These are phyloP conservation scores for Salvia rosmarinus DNA, from an alignment of 257 asterid genomes.

Conservation along the genomic window DNA sequence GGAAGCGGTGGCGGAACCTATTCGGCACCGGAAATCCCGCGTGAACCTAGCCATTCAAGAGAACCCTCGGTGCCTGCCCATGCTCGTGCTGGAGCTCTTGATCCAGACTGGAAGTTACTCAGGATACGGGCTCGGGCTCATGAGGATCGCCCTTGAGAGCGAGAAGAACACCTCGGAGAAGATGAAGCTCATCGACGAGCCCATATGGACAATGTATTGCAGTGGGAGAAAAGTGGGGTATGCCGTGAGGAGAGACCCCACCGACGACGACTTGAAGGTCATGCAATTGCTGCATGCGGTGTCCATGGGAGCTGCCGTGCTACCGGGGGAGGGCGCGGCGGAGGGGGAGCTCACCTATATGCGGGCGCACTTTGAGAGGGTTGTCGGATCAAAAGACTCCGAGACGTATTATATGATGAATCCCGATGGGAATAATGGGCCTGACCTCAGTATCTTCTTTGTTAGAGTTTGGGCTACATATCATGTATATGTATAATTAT, in stretches of 20 bases:
- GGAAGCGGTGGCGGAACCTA: constrained; percentile 76
- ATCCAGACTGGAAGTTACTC: constrained; percentile 80
- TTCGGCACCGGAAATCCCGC: constrained; percentile 69
- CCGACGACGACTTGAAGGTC: constrained; percentile 72
- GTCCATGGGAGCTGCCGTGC: constrained; percentile 91
- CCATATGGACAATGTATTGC: constrained; percentile 85
- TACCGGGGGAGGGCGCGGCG: constrained; percentile 36
- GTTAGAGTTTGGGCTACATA: constrained; percentile 53
- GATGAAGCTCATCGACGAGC: constrained; percentile 72
- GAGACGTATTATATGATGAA: constrained; percentile 92
- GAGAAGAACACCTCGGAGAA: constrained; percentile 66
- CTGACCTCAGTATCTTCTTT: constrained; percentile 85
- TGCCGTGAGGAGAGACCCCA: constrained; percentile 69
- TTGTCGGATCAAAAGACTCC: constrained; percentile 79
- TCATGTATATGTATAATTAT: too few relatives aligned
- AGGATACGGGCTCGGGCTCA: constrained; percentile 84
- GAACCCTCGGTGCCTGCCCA: constrained; percentile 67
- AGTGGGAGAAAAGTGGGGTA: constrained; percentile 84
- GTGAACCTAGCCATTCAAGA: constrained; percentile 78
- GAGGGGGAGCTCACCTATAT: constrained; percentile 82
- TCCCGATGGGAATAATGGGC: constrained; percentile 84
- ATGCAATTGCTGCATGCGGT: constrained; percentile 70
- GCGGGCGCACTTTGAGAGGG: constrained; percentile 80
- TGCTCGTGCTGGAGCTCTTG: constrained; percentile 78
- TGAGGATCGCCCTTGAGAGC: constrained; percentile 81